A percentile compares a stretch with the other conserved stretches of the same genome.
Evolutionary conservation across 2,329 filamentous ascomycete species (phyloP).

Genomic region (Paracoccidioides lutzii): DNA sequence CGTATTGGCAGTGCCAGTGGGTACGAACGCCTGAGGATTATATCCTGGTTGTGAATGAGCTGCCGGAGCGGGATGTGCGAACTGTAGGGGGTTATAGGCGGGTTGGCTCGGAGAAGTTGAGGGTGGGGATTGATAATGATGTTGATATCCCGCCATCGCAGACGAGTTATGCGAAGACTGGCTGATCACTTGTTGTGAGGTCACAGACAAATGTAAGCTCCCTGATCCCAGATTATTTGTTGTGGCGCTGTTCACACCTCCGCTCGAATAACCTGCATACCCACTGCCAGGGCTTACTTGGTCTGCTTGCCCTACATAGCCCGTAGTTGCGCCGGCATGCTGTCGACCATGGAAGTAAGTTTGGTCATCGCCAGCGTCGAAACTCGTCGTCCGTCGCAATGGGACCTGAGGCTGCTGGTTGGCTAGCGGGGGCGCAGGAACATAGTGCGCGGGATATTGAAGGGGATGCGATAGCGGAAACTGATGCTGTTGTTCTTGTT

Average conservation of each 20-base stretch:
- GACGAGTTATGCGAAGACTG: conserved; percentile 28
- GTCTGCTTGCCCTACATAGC: conserved; percentile 23
- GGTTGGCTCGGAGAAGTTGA: conserved; percentile 33
- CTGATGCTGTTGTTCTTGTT: not conserved
- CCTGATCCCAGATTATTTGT: conserved; percentile 23
- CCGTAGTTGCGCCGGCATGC: conserved; percentile 22
- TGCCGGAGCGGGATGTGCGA: conserved; percentile 36
- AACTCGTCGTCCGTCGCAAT: conserved; percentile 51
- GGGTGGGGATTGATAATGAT: conserved; percentile 35
- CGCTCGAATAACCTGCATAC: conserved; percentile 22
- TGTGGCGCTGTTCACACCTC: conserved; percentile 12
- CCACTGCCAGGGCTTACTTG: conserved; percentile 25
- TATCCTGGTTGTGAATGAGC: conserved; percentile 44
- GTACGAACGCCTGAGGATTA: conserved; percentile 54
- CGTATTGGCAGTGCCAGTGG: conserved; percentile 11
- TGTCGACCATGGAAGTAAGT: conserved; percentile 33
- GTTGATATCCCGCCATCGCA: conserved; percentile 37
- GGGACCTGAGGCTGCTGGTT: conserved; percentile 29
- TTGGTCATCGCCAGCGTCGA: conserved; percentile 62
- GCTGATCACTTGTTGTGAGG: conserved; percentile 24
- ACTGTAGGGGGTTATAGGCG: conserved; percentile 52
- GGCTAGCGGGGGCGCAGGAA: conserved; percentile 27
- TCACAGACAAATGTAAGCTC: conserved; percentile 24
- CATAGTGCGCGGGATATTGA: conserved; percentile 28
- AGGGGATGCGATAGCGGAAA: not conserved